Evolutionary conservation across 305 asterid species (phyloP), one percentile per base, ranked within the genome.

Genomic region (Ilex paraguariensis): DNA sequence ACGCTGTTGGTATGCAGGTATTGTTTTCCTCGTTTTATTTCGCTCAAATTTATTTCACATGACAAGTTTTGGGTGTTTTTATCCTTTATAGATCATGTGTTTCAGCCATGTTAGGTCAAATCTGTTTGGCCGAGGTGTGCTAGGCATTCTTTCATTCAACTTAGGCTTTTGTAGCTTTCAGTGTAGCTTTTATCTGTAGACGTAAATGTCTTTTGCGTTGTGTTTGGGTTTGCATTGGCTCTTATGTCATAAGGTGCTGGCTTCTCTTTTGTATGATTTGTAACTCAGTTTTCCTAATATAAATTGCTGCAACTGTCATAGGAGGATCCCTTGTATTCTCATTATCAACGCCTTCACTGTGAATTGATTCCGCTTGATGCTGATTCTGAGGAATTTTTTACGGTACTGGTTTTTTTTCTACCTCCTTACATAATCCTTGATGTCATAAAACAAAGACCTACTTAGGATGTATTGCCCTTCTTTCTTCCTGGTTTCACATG

Each of bases 251-350:
- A 7, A 5, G 16, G 4, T 49, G 14, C 16, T 49, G 14, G 53
- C 16, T 49, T 49, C 53, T 49, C 53, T 49, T 49, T 49, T 49
- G 14, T 49, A 11, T 11, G 53, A 11, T 12, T 49, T 49, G 14
- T 49, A 49, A 49, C 14, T 7, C 7, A 49, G 53, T 7, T 49
- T 49, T 49, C 53, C 14, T 12, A 4, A 12, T 49, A 1, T 12
- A n/a, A n/a, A n/a, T 11, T 11, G 7, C 16, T 49, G 53, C 53
- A 49, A 58, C 46, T 71, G 67, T 63, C 42, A 36, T 8, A 83
- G 90, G 74, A 71, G 72, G 97, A 91, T 78, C 97, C 98, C 40
- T 70, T 91, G 72, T 81, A 84, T 74, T 75, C 79, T 70, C 95
- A 85, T 21, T 89, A 92, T 62, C 76, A 72, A 59, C 87, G 79